phyloP scores from a whole-genome alignment of 2,329 filamentous ascomycete genomes.

The Neocucurbitaria cava region DNA sequence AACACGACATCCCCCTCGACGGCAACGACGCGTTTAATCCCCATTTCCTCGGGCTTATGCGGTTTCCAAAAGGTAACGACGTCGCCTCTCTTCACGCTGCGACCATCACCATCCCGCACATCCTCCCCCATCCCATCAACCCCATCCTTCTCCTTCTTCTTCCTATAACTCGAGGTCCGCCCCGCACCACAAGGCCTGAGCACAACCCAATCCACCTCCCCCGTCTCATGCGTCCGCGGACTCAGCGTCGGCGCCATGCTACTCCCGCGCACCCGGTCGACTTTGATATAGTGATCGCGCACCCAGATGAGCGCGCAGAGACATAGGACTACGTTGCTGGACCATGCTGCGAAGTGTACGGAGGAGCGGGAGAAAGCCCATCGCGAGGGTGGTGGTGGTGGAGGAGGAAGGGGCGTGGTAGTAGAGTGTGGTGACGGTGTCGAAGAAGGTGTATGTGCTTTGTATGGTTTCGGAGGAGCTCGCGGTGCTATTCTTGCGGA shows the following conservation, averaged over 20 bases:
- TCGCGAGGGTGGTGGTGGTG: constrained; percentile 7
- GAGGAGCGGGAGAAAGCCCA: constrained; percentile 10
- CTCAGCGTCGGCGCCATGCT: constrained; percentile 57
- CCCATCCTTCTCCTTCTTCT: too few species aligned
- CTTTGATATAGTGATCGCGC: constrained; percentile 51
- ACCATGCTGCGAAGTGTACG: constrained; percentile 18
- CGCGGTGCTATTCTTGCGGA: constrained; percentile 3
- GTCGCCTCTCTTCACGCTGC: constrained; percentile 54
- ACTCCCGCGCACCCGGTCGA: constrained; percentile 48
- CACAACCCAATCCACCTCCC: constrained; percentile 48
- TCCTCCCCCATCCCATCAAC: constrained; percentile 9
- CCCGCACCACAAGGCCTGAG: constrained; percentile 44
- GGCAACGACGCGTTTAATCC: constrained; percentile 84
- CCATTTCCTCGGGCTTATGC: constrained; percentile 69
- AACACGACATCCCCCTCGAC: constrained; percentile 79
- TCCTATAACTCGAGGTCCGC: too few species aligned
- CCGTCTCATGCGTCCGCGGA: constrained; percentile 49
- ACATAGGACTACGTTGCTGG: constrained; percentile 19
- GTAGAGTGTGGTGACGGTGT: constrained; percentile 4
- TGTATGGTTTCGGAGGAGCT: constrained; percentile 6
- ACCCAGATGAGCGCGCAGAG: constrained; percentile 34
- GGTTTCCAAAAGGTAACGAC: constrained; percentile 61
- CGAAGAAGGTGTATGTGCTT: constrained; percentile 1
- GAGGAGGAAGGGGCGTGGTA: constrained; percentile 1
- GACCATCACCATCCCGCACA: too few species aligned